Percentiles rank a stretch among this genome's conserved stretches.
Evolutionary conservation across 2,329 filamentous ascomycete species (phyloP).

Genomic region (Juglanconis juglandina): DNA sequence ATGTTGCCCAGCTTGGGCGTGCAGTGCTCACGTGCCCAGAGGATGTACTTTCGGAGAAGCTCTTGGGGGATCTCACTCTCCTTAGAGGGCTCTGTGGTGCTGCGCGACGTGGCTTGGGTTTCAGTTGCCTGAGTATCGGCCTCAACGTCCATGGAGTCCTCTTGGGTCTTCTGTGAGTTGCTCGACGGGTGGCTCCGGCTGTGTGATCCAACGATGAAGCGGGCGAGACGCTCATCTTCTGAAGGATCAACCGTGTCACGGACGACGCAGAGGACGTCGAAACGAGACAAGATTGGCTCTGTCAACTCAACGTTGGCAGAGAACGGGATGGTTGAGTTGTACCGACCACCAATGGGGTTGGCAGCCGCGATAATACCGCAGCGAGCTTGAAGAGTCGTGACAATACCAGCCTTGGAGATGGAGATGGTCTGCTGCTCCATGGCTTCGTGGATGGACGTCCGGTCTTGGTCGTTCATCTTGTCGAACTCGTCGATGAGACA

Average conservation of each 20-base stretch:
- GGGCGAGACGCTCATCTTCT: slow-evolving; percentile 89
- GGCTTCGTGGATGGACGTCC: slow-evolving; percentile 97
- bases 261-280: slow-evolving; percentile 95
- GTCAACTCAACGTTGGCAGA: slow-evolving; percentile 95
- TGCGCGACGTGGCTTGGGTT: slow-evolving; percentile 23
- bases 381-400: slow-evolving; percentile 91
- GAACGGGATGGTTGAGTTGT: slow-evolving; percentile 95
- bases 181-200: slow-evolving; percentile 71
- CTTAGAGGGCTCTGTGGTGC: slow-evolving; percentile 28
- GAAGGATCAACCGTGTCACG: slow-evolving; percentile 89
- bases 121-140: slow-evolving; percentile 39
- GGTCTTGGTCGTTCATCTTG: slow-evolving; percentile 99
- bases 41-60: slow-evolving; percentile 89
- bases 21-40: slow-evolving; percentile 88
- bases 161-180: slow-evolving; percentile 41
- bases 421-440: slow-evolving; percentile 99
- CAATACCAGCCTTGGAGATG: slow-evolving; percentile 97
- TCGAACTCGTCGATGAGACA: slow-evolving; percentile 99
- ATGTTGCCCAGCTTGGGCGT: slow-evolving; percentile 93
- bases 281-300: slow-evolving; percentile 95
- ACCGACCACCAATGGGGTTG: slow-evolving; percentile 92
- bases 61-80: slow-evolving; percentile 83
- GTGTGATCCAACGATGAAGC: slow-evolving; percentile 93
- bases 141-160: slow-evolving; percentile 61
- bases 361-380: slow-evolving; percentile 96